Evolutionary conservation across 495 filamentous ascomycete genomes (phyloP), one percentile per base, ranked within the genome.

Genomic region (Annulohypoxylon maeteangense): DNA sequence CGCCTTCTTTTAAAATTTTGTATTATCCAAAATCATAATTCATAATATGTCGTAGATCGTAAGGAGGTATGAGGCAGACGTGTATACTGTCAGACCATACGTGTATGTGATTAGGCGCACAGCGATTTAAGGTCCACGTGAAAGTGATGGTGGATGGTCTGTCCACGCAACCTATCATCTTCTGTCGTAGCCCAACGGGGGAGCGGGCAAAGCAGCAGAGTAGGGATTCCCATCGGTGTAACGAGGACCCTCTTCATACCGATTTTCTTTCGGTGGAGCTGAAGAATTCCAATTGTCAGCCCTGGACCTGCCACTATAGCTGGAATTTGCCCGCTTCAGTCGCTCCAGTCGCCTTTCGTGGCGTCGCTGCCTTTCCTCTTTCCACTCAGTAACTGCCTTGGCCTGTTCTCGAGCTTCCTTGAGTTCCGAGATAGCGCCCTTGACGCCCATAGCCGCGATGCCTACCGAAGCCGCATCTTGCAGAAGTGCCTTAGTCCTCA

Each of bases 371-470:
- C 75, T 81, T 67, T 83, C 78, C 50, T 76, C 55, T 68, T 82
- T 78, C 80, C 79, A 85, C 74, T 84, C 76, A 14, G 27, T 76
- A 64, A 80, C 61, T 74, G 80, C 79, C 29, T 83, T 77, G 63
- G 71, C 59, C 69, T 79, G 70, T 45, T 84, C 81, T 48, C 75
- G 71, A 36, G 81, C 82, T 48, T 85, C 82, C 74, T 84, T 84
- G 67, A 86, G 68, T 77, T 94, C 92, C 3, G 85, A 86, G 69
- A 93, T 84, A 44, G 92, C 93, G 34, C 91, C 90, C 80, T 93
- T 94, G 84, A 97, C 91, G 75, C 94, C 92, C 32, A 96, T 82
- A 2, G 92, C 92, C 11, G 93, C 93, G 54, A 97, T 90, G 69
- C 93, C 93, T 0, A 97, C 83, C 36, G 90, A 90, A 2, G 92